Conservation (phyloP, 108 stramenopile species). For the Nitzschia inconspicua region DNA sequence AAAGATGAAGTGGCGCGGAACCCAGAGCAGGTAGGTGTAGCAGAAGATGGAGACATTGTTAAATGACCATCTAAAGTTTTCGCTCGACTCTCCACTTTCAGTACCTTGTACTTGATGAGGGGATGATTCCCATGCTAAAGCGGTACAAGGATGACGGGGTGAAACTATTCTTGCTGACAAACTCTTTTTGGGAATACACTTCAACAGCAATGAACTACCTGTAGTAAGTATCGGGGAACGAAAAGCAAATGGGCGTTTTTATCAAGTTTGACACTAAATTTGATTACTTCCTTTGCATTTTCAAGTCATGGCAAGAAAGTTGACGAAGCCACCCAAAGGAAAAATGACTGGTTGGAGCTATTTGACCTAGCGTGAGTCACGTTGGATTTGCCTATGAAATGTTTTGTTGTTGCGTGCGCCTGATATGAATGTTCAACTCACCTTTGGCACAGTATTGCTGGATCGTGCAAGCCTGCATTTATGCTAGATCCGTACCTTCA, state of each 20-base stretch:
- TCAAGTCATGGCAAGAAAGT: constrained; percentile 48
- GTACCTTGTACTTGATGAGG: constrained; percentile 87
- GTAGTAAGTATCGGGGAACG: constrained; percentile 28
- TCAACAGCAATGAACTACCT: constrained; percentile 94
- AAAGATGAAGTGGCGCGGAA: constrained; percentile 89
- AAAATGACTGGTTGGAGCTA: constrained; percentile 90
- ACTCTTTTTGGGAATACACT: constrained; percentile 95
- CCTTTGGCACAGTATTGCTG: constrained; percentile 52
- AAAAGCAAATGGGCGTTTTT: neutral
- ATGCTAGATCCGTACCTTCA: constrained; percentile 85
- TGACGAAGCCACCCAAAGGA: constrained; percentile 57
- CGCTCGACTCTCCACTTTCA: too few species aligned
- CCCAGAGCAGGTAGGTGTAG: constrained; percentile 51
- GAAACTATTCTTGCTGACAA: constrained; percentile 93
- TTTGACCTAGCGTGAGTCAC: constrained; percentile 81
- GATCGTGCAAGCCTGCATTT: constrained; percentile 88
- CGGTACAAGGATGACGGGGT: constrained; percentile 67
- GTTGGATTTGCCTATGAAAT: neutral
- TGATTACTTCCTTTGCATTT: neutral
- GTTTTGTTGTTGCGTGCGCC: neutral
- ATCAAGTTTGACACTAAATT: neutral
- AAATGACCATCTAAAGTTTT: too few species aligned
- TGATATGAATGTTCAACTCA: neutral
- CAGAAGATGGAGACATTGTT: too few species aligned
- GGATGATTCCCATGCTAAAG: constrained; percentile 86